Evolutionary conservation across 371 early-diverging fungal genomes (phyloP).

Genomic region (Mycotypha africana): DNA sequence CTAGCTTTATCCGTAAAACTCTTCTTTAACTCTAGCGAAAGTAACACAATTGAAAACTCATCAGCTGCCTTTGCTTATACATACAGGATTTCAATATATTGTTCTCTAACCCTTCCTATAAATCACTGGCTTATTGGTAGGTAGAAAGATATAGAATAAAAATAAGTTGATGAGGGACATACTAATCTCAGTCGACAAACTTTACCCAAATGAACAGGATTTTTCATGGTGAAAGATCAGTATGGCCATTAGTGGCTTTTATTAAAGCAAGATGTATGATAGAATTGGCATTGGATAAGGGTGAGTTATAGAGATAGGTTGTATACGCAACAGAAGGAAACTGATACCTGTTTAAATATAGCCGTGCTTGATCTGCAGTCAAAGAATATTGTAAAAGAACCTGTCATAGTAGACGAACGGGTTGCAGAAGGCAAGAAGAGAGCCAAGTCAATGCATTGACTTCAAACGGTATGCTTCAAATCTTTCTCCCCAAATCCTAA

Average conservation of each 20-base stretch:
- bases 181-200: too few relatives aligned
- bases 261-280: slow-evolving; percentile 70
- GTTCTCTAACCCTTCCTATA: slow-evolving; percentile 74
- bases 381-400: slow-evolving; percentile 29
- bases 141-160: neutral
- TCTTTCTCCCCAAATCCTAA: too few relatives aligned
- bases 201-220: slow-evolving; percentile 38
- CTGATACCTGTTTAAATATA: slow-evolving; percentile 3
- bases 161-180: neutral
- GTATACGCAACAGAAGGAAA: too few relatives aligned
- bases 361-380: slow-evolving; percentile 36
- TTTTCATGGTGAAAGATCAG: slow-evolving; percentile 74
- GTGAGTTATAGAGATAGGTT: slow-evolving; percentile 14
- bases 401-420: slow-evolving; percentile 25
- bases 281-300: slow-evolving; percentile 70
- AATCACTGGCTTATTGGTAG: slow-evolving; percentile 65
- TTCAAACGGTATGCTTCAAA: too few relatives aligned
- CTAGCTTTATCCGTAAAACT: slow-evolving; percentile 37
- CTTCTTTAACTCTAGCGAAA: too few relatives aligned
- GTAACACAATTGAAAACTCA: neutral
- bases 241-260: slow-evolving; percentile 76
- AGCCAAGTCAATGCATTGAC: slow-evolving; percentile 40
- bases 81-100: slow-evolving; percentile 60
- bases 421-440: slow-evolving; percentile 28
- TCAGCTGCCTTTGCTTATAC: too few relatives aligned